These are phyloP conservation scores for Annulohypoxylon bovei DNA, from an alignment of 495 filamentous ascomycete genomes.

Conservation along the genomic window DNA sequence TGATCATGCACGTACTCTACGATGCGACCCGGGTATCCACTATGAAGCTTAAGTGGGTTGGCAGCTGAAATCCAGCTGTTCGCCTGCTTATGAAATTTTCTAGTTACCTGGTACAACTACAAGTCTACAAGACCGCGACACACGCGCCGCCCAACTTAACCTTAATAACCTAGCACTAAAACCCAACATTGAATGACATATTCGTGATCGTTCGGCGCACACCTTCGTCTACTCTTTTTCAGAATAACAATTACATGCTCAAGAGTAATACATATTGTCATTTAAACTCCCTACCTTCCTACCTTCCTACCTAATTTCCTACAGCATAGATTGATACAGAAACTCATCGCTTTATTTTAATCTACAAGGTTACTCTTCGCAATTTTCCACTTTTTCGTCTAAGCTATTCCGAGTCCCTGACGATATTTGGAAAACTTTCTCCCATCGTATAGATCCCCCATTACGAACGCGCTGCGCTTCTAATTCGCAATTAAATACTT, in stretches of 20 bases:
- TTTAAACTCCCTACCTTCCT: not conserved
- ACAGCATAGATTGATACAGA: not conserved
- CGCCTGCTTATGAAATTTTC: constrained; percentile 21
- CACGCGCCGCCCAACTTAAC: constrained; percentile 39
- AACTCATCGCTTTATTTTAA: not conserved
- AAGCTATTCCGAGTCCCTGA: not conserved
- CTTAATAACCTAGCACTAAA: constrained; percentile 18
- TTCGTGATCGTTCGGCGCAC: constrained; percentile 2
- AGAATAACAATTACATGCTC: not conserved
- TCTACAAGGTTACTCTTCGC: not conserved
- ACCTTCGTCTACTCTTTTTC: not conserved
- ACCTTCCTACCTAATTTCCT: not conserved
- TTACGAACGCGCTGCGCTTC: not conserved
- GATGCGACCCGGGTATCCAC: not conserved
- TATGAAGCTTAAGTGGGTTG: constrained; percentile 8
- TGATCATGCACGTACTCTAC: not conserved
- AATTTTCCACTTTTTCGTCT: not conserved
- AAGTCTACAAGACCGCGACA: constrained; percentile 24
- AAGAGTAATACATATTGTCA: not conserved
- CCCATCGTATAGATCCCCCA: not conserved
- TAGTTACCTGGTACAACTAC: not conserved
- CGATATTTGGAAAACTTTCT: not conserved
- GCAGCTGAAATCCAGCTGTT: constrained; percentile 28
- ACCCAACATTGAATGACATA: constrained; percentile 36
- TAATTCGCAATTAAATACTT: not conserved